Evolutionary conservation across 495 filamentous ascomycete species (phyloP), one percentile per base, ranked within the genome.

Genomic region (Penicillium canescens): DNA sequence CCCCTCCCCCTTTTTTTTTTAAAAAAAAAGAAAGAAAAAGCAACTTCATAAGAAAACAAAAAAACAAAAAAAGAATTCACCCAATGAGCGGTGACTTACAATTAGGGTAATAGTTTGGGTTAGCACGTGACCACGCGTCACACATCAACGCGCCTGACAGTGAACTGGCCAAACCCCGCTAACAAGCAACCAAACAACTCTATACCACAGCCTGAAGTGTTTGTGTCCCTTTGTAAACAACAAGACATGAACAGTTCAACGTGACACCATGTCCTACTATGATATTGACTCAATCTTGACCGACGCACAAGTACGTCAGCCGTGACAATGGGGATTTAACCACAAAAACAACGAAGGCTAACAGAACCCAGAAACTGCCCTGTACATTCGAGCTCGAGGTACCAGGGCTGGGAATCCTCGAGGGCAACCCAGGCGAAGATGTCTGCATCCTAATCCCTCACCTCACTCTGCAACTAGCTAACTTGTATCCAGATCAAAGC

Each of bases 201-300:
- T 28, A 31, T 44, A 4, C 61, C 61, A 47, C 60, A 62, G 45
- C 42, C 63, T 16, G 59, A 67, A 61, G 59, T 63, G 61, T 68
- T 42, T 11, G 57, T 63, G 14, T 46, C 36, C 34, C 50, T 40
- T 52, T 42, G 36, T 35, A 26, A 45, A 37, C 50, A 42, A 28
- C 50, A 43, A 42, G 51, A 51, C 53, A 38, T 42, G 50, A 49
- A 24, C 34, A 35, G 36, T n/a, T 21, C 26, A 16, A 57, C 57
- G 49, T 43, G 46, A 50, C 63, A 67, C 52, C 21, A 85, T 81
- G 75, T 88, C 88, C 35, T 98, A 98, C 78, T 97, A 98, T 78
- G 89, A 95, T 68, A 87, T 96, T 56, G 91, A 96, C 66, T 84
- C 91, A 24, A 96, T 98, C 55, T 77, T 98, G 43, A 98, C 94